Conservation (phyloP, 2,329 filamentous ascomycete species). For the Colletotrichum higginsianum region DNA sequence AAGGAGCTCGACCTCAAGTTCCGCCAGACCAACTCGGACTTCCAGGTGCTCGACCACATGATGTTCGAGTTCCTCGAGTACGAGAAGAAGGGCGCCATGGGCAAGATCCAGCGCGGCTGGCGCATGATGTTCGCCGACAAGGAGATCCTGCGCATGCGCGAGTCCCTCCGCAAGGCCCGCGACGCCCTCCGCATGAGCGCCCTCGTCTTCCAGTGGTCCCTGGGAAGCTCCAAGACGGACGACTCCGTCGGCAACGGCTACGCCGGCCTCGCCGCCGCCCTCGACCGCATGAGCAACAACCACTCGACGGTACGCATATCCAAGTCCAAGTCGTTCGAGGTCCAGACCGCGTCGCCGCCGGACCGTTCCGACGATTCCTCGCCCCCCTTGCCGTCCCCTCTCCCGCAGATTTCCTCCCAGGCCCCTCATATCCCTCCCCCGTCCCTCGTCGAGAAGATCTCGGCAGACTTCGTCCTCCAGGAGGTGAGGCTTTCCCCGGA, state of each 20-base stretch:
- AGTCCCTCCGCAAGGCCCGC: constrained; percentile 69
- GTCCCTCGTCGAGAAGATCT: constrained; percentile 42
- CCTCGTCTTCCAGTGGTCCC: constrained; percentile 75
- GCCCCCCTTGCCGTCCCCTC: constrained; percentile 20
- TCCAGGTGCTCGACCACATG: constrained; percentile 75
- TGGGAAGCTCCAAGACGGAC: constrained; percentile 72
- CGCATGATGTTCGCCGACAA: constrained; percentile 75
- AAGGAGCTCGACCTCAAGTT: constrained; percentile 77
- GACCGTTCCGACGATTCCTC: constrained; percentile 1
- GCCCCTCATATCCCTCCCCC: constrained; percentile 43
- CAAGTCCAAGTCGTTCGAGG: constrained; percentile 50
- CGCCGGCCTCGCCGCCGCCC: constrained; percentile 75
- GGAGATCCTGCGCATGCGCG: constrained; percentile 73
- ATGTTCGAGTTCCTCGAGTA: constrained; percentile 73
- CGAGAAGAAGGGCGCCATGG: constrained; percentile 73
- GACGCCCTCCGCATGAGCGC: constrained; percentile 76
- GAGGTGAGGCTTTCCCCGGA: constrained; percentile 40
- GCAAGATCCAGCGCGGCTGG: constrained; percentile 72
- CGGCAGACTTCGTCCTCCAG: constrained; percentile 39
- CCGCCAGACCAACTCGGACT: constrained; percentile 72
- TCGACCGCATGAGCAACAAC: constrained; percentile 64
- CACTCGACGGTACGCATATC: constrained; percentile 47
- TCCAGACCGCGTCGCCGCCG: constrained; percentile 23
- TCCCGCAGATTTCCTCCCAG: constrained; percentile 35
- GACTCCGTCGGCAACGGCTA: constrained; percentile 76